Base-by-base conservation (phyloP, 306 rosid species). In the Gastrolobium bilobum region DNA sequence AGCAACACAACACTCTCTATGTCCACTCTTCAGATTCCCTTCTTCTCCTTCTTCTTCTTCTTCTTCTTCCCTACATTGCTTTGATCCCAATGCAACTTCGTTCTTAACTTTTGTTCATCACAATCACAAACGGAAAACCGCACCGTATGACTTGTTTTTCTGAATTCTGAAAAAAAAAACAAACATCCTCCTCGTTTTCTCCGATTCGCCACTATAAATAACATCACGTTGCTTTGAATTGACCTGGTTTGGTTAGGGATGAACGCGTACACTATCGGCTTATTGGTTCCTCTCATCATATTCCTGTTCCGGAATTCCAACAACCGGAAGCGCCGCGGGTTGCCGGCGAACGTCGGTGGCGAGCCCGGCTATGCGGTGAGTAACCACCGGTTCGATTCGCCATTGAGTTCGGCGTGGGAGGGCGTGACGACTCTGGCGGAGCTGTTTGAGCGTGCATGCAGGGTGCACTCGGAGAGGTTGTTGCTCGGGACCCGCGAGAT, bases 401-500 rank as follows among this genome's bases (percentile, higher is more conserved):
- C 88, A 0, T 71, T 96, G 8, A 79, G 71, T 29, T 77, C 98
- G 4, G 86, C 90, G 0, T 93, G 99, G 99, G 90, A 90, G 14
- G 96, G 92, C 8, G 80, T 91, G 34, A 69, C 92, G 4, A 96
- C 98, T 62, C 94, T 96, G 15, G 94, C 94, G 4, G 91, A 96
- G 61, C 91, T 96, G 54, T 91, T 93, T 29, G 97, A 96, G 88
- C 81, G 70, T 47, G 80, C 97, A 5, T 91, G 96, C 88, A 83
- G 35, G 81, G 44, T 43, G 72, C 81, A 89, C 69, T 85, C 40
- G 2, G 87, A 84, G 4, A 89, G 77, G 60, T 11, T 66, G 51
- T 85, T 93, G 69, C 98, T 96, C 15, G 99, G 99, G 37, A 93
- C 98, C 29, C 90, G 99, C 53, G 87, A 53, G 62, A 42, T 91